phyloP scores from a whole-genome alignment of 768 basidiomycete species.

The Hericium coralloides region DNA sequence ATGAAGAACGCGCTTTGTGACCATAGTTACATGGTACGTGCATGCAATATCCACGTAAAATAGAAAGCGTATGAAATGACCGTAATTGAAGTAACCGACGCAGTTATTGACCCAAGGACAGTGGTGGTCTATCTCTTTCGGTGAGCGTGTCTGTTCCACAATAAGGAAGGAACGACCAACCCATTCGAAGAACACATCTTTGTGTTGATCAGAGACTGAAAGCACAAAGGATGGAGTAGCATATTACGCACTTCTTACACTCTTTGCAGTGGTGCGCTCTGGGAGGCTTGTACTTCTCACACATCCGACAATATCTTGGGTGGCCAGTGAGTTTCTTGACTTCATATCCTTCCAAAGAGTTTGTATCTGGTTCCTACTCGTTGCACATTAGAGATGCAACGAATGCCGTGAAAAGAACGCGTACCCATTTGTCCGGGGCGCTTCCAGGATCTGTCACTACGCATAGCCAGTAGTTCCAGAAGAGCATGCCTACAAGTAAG shows the following conservation, averaged over 20 bases:
- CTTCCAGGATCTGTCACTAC: constrained; percentile 78
- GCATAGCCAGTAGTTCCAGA: constrained; percentile 85
- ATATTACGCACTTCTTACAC: constrained; percentile 59
- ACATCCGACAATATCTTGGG: constrained; percentile 82
- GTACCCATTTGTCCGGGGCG: constrained; percentile 74
- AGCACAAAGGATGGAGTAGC: too few species aligned
- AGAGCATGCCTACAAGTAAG: constrained; percentile 61
- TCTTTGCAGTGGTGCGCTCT: constrained; percentile 88
- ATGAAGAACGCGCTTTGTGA: constrained; percentile 53
- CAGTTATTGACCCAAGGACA: constrained; percentile 95
- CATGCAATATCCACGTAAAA: constrained; percentile 91
- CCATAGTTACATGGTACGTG: constrained; percentile 79
- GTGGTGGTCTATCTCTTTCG: constrained; percentile 58
- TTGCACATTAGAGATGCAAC: not conserved
- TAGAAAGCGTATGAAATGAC: constrained; percentile 83
- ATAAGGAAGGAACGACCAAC: constrained; percentile 28
- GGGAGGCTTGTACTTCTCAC: constrained; percentile 79
- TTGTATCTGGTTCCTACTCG: constrained; percentile 64
- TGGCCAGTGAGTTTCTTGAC: constrained; percentile 82
- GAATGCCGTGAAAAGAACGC: constrained; percentile 13
- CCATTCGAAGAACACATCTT: constrained; percentile 87
- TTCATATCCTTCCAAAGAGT: constrained; percentile 64
- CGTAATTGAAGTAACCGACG: constrained; percentile 88
- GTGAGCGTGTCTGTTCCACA: not conserved
- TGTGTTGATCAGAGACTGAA: not conserved